phyloP scores from a whole-genome alignment of 805 yeast species.

The Kluyveromyces lactis region DNA sequence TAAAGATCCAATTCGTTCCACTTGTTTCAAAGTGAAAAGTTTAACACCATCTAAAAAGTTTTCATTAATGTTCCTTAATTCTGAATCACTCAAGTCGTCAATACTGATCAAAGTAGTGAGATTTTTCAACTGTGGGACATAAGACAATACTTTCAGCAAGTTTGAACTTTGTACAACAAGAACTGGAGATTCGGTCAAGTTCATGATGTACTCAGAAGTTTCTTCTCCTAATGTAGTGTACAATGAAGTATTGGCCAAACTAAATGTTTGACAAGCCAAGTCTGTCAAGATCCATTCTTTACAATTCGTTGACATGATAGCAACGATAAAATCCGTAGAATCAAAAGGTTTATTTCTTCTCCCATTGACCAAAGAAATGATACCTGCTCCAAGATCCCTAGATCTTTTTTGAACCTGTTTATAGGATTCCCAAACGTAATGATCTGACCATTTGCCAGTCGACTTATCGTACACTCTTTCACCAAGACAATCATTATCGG shows the following conservation, averaged over 20 bases:
- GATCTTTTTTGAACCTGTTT: slow-evolving; percentile 35
- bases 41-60: slow-evolving; percentile 30
- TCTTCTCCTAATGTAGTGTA: slow-evolving; percentile 53
- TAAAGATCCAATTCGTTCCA: slow-evolving; percentile 34
- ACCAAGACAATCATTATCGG: slow-evolving; percentile 40
- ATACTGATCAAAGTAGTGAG: slow-evolving; percentile 49
- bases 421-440: slow-evolving; percentile 39
- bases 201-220: slow-evolving; percentile 56
- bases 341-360: slow-evolving; percentile 27
- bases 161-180: slow-evolving; percentile 47
- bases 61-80: slow-evolving; percentile 24
- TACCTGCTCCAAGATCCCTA: slow-evolving; percentile 47
- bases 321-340: slow-evolving; percentile 39
- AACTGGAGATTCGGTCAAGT: slow-evolving; percentile 54
- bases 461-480: slow-evolving; percentile 28
- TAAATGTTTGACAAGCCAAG: slow-evolving; percentile 55
- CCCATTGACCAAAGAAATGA: slow-evolving; percentile 35
- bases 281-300: slow-evolving; percentile 66
- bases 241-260: slow-evolving; percentile 44
- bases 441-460: slow-evolving; percentile 31
- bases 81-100: slow-evolving; percentile 37
- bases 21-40: slow-evolving; percentile 35
- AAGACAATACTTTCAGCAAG: slow-evolving; percentile 37
- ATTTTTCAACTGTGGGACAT: slow-evolving; percentile 33
- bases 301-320: slow-evolving; percentile 49